Base-by-base conservation (phyloP, 345 rosid genomes). In the Physaria fendleri region DNA sequence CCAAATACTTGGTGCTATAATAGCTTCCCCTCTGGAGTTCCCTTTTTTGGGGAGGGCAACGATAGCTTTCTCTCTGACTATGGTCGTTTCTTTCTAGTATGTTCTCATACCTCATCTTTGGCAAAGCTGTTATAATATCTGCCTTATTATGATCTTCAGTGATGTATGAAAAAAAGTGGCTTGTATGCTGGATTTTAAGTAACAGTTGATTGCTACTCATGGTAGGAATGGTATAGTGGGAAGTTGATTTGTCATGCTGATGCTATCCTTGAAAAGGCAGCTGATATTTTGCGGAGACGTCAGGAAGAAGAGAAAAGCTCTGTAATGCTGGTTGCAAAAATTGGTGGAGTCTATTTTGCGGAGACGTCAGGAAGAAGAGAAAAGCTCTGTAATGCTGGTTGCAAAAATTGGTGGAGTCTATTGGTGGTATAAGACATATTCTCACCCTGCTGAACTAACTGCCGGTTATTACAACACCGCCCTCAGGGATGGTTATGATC, bases 221-320 rank as follows among this genome's bases (percentile, higher is more conserved):
- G 64, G 69, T 65, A 82, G 88, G 88, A 79, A 70, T 82, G 88
- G 88, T 82, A 82, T 66, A 82, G 88, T 67, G 81, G 82, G 65
- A 78, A 72, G 81, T 77, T 82, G 65, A 79, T 82, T 66, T 74
- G 78, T 72, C 88, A 82, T 78, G 88, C 82, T 35, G 88, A 82
- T 79, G 84, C 79, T 58, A 69, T 82, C 57, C 79, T 82, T 57
- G 82, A 79, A 57, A 79, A 72, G 81, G 88, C 82, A 64, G 76
- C 88, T 23, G 66, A 69, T 63, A 68, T 69, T 54, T 66, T 82
- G 59, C 65, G 77, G 56, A 76, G 77, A 58, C 76, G 58, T 48
- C 78, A 79, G 68, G 74, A 76, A 69, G 74, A 66, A 37, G 65
- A 74, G 52, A 75, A 71, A 66, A 67, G 43, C 29, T 56, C 78